phyloP scores from a whole-genome alignment of 2,329 filamentous ascomycete species.

The Talaromyces marneffei region DNA sequence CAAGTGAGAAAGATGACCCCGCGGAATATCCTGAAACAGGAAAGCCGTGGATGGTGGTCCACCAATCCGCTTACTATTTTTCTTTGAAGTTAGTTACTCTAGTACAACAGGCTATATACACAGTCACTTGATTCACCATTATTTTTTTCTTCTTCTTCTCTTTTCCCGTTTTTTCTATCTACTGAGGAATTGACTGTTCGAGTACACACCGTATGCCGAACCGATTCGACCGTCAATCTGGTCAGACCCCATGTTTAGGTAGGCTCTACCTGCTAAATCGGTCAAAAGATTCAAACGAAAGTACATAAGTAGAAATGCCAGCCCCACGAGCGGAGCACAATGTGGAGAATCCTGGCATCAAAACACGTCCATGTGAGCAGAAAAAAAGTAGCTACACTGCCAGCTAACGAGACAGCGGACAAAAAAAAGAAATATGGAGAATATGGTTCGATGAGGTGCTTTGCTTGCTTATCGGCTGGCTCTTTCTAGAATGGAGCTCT shows the following conservation, averaged over 20 bases:
- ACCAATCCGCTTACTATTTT: neutral
- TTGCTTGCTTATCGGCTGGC: neutral
- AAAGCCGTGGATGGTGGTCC: conserved; percentile 2
- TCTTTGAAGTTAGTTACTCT: neutral
- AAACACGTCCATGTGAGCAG: conserved; percentile 26
- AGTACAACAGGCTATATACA: neutral
- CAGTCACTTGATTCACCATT: neutral
- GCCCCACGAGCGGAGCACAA: conserved; percentile 6
- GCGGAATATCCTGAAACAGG: conserved; percentile 4
- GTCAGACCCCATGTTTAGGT: neutral
- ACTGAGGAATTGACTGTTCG: no score
- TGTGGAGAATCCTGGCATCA: conserved; percentile 9
- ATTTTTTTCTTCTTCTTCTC: neutral
- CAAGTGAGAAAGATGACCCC: neutral
- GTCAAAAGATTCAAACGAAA: neutral
- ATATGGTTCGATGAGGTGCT: neutral
- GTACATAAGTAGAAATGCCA: neutral
- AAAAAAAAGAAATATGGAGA: neutral
- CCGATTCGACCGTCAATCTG: neutral
- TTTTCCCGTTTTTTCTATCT: no score
- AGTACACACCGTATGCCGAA: neutral
- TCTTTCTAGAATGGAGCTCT: neutral
- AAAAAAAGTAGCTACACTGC: conserved; percentile 17
- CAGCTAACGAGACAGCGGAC: no score
- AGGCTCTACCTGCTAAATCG: neutral